Evolutionary conservation across 345 rosid species (phyloP).

Genomic region (Alliaria petiolata): DNA sequence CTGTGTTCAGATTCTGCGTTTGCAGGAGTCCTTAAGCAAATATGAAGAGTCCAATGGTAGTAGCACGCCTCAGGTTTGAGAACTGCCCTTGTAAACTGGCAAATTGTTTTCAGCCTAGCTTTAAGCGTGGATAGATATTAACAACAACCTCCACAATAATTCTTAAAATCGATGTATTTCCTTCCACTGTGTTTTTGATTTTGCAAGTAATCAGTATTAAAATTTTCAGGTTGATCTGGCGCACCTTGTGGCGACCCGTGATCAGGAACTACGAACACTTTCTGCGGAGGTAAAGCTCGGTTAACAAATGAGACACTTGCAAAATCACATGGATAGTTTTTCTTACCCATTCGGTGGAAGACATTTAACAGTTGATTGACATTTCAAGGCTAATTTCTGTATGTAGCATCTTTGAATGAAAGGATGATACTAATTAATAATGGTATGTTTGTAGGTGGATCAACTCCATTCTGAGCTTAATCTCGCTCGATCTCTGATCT

Average conservation of each 20-base stretch:
- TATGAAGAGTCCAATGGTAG: slow-evolving; percentile 80
- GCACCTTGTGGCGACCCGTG: slow-evolving; percentile 89
- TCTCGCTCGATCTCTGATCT: slow-evolving; percentile 85
- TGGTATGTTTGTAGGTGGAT: slow-evolving; percentile 56
- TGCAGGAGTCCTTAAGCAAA: slow-evolving; percentile 91
- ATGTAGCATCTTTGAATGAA: background rate
- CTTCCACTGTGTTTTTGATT: background rate
- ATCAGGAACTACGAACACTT: slow-evolving; percentile 87
- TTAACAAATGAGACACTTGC: slow-evolving; percentile 14
- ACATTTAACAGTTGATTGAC: background rate
- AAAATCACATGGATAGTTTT: background rate
- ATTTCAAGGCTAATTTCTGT: background rate
- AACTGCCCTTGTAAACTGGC: slow-evolving; percentile 1
- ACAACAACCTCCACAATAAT: background rate
- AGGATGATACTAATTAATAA: background rate
- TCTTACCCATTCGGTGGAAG: background rate
- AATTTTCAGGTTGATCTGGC: slow-evolving; percentile 89
- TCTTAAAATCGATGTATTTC: background rate
- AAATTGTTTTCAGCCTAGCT: background rate
- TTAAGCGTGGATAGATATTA: background rate
- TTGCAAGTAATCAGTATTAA: background rate
- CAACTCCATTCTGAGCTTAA: slow-evolving; percentile 88
- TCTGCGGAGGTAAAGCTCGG: slow-evolving; percentile 75
- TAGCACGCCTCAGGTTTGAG: slow-evolving; percentile 81
- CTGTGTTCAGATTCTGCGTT: slow-evolving; percentile 70